Evolutionary conservation across 2,329 filamentous ascomycete genomes (phyloP), one percentile per base, ranked within the genome.

Genomic region (Erysiphe neolycopersici): DNA sequence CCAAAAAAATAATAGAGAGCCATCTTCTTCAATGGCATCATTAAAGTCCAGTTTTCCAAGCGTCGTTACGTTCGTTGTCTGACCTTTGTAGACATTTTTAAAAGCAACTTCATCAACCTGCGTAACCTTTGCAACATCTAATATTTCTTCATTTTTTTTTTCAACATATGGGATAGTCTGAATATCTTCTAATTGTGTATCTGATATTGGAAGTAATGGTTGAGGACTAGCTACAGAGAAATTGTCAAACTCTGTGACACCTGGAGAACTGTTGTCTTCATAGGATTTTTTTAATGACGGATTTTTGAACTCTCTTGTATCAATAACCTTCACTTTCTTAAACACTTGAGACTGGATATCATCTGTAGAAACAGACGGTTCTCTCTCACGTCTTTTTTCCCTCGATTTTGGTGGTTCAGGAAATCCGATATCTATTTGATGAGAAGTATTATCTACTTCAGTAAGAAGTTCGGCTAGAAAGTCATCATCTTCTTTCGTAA

Each of bases 1-100:
- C 89, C 89, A 98, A 63, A 94, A 98, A 64, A 98, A 83, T 51
- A 78, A 77, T 29, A 98, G 66, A 52, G 80, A 91, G 32, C 87
- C 89, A 54, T 98, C 85, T 48, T 81, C 75, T 58, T 95, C 87
- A n/a, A 92, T 62, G n/a, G 81, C 84, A 59, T 92, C 79, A 48
- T 79, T 72, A 46, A 81, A 69, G 49, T 78, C 74, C 41, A 94
- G 68, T 60, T 95, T 98, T 36, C 84, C 84, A 49, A 81, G 71
- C 2, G 32, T 35, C 13, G 32, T 14, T n/a, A n/a, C 13, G n/a
- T 35, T 35, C 13, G 32, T 6, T n/a, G 32, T 14, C 26, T 29
- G 26, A 29, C 26, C 8, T 10, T 29, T 29, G 10, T 10, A 29
- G 26, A 29, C 26, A 10, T 29, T 29, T 29, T 29, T 29, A 29